A percentile compares a stretch with the other conserved stretches of the same genome.
Conservation (phyloP, 345 rosid genomes). For the Eucalyptus curtisii region DNA sequence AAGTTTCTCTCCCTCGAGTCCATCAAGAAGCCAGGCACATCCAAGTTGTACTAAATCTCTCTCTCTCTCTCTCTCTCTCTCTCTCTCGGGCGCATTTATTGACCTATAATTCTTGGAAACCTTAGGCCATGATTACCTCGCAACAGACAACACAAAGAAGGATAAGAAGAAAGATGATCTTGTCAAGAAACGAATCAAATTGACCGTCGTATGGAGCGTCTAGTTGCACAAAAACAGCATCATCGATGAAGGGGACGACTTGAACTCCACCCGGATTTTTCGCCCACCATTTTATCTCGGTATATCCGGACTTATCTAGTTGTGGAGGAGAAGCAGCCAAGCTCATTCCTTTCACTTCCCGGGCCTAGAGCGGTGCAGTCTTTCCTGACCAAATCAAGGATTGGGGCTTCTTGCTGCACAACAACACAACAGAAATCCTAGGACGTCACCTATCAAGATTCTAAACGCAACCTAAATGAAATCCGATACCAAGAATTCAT, state of each 20-base stretch:
- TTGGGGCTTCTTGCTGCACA: no score
- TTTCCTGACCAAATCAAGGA: no score
- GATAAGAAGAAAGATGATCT: no score
- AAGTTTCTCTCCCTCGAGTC: neutral
- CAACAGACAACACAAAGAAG: neutral
- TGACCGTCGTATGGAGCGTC: neutral
- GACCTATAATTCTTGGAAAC: neutral
- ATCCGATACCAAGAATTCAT: fast-evolving
- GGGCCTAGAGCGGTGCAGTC: no score
- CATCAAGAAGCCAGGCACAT: neutral
- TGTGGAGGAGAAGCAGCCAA: neutral
- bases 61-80: neutral
- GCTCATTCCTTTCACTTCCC: neutral
- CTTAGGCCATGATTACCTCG: neutral
- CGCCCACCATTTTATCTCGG: no score
- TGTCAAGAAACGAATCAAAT: no score
- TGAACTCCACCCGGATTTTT: no score
- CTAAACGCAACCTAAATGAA: fast-evolving
- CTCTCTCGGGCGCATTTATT: neutral
- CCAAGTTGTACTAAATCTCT: no score
- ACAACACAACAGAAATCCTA: no score
- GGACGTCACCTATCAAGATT: no score
- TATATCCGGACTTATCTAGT: fast-evolving
- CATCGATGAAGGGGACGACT: no score
- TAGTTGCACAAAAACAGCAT: neutral